These are phyloP conservation scores for Trichoderma koningiopsis DNA, from an alignment of 2,329 filamentous ascomycete species.

Conservation along the genomic window DNA sequence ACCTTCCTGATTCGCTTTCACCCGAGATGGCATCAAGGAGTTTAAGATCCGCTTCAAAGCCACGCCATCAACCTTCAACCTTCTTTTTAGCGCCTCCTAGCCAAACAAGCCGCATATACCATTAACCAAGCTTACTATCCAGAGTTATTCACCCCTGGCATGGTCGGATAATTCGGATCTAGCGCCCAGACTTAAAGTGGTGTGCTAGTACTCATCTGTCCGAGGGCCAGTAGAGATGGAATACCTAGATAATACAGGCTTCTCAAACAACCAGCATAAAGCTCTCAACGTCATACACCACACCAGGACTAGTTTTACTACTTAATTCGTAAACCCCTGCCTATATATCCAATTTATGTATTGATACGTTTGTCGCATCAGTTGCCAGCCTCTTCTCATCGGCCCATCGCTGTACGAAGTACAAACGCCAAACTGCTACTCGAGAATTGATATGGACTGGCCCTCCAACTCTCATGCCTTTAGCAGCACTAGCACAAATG, in stretches of 20 bases:
- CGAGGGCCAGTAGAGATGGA: neutral
- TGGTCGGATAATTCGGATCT: constrained; percentile 20
- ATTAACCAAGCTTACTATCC: neutral
- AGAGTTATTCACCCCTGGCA: constrained; percentile 4
- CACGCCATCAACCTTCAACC: neutral
- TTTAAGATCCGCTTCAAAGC: neutral
- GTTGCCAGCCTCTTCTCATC: neutral
- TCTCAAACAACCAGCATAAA: too few species aligned
- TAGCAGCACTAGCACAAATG: neutral
- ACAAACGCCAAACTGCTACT: neutral
- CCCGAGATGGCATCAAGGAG: constrained; percentile 15
- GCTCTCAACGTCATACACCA: too few species aligned
- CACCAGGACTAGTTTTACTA: too few species aligned
- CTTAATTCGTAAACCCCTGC: too few species aligned
- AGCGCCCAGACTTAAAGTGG: neutral
- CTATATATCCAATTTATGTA: too few species aligned
- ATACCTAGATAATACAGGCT: too few species aligned
- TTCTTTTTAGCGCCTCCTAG: neutral
- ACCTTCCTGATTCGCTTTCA: constrained; percentile 18
- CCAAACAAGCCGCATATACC: neutral
- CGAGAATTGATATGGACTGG: neutral
- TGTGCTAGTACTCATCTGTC: neutral
- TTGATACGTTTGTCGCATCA: too few species aligned
- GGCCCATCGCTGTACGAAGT: neutral
- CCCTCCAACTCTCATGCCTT: neutral